Conservation (phyloP, 2,329 filamentous ascomycete genomes). For the Botrytis tulipae region DNA sequence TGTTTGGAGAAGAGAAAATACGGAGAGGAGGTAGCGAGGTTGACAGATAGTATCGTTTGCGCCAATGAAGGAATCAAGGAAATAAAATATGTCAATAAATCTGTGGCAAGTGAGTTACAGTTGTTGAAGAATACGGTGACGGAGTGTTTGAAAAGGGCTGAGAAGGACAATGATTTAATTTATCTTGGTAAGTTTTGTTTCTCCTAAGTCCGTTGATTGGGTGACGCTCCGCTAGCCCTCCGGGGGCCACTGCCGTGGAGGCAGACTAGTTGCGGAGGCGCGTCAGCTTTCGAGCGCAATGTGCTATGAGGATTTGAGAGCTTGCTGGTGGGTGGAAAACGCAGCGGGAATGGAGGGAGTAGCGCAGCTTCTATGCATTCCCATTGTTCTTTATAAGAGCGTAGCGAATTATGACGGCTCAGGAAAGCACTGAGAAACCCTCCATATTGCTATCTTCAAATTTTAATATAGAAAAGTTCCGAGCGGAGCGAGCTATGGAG, state of each 20-base stretch:
- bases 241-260: slow-evolving; percentile 9
- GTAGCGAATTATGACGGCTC: neutral
- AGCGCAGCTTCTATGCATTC: neutral
- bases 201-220: neutral
- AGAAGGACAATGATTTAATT: slow-evolving; percentile 95
- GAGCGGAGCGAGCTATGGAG: neutral
- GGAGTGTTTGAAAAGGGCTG: slow-evolving; percentile 86
- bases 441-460: neutral
- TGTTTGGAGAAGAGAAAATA: slow-evolving; percentile 92
- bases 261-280: neutral
- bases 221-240: slow-evolving; percentile 14
- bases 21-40: slow-evolving; percentile 86
- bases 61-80: slow-evolving; percentile 86
- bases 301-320: neutral
- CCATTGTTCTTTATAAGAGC: neutral
- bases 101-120: slow-evolving; percentile 77
- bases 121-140: slow-evolving; percentile 77
- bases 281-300: neutral
- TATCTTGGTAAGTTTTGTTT: slow-evolving; percentile 64
- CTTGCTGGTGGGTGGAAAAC: neutral
- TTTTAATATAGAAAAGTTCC: neutral
- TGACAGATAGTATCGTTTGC: slow-evolving; percentile 78
- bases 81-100: slow-evolving; percentile 75
- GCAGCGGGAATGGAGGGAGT: fast-evolving
- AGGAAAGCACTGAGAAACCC: neutral